These are phyloP conservation scores for Penicillium manginii DNA, from an alignment of 495 filamentous ascomycete species.

Conservation along the genomic window DNA sequence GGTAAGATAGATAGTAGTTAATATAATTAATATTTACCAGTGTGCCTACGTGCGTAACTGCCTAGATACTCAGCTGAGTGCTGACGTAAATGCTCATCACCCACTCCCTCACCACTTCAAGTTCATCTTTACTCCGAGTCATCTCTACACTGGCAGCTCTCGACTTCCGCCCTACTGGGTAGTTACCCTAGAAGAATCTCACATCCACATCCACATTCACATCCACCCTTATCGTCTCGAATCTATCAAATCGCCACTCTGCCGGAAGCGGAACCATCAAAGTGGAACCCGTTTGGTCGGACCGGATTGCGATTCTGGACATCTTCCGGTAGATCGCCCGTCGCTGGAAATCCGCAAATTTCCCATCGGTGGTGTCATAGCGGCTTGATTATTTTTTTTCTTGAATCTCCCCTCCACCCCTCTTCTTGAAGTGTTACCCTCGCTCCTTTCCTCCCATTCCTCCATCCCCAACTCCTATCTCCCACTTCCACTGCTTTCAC, in stretches of 20 bases:
- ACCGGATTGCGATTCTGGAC: slow-evolving; percentile 33
- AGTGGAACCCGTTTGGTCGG: slow-evolving; percentile 35
- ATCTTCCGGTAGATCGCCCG: slow-evolving; percentile 33
- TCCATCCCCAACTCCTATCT: slow-evolving; percentile 1
- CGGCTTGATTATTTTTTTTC: slow-evolving; percentile 14
- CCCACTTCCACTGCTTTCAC: neutral
- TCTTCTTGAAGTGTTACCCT: neutral
- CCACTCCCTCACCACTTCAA: slow-evolving; percentile 3
- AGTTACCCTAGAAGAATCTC: no score
- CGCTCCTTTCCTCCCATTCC: slow-evolving; percentile 1
- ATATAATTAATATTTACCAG: no score
- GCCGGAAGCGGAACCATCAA: slow-evolving; percentile 35
- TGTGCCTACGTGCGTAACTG: no score
- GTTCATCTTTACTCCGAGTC: neutral
- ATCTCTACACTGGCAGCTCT: no score
- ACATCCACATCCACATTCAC: neutral
- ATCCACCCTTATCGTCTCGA: neutral
- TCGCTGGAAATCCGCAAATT: slow-evolving; percentile 23
- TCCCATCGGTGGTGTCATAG: slow-evolving; percentile 13
- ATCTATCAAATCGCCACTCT: slow-evolving; percentile 22
- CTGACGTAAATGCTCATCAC: slow-evolving; percentile 23
- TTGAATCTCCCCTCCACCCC: slow-evolving; percentile 3
- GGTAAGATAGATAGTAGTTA: no score
- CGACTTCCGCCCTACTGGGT: no score
- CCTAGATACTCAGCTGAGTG: slow-evolving; percentile 8